phyloP scores from a whole-genome alignment of 345 rosid genomes.

The Salix koriyanagi region DNA sequence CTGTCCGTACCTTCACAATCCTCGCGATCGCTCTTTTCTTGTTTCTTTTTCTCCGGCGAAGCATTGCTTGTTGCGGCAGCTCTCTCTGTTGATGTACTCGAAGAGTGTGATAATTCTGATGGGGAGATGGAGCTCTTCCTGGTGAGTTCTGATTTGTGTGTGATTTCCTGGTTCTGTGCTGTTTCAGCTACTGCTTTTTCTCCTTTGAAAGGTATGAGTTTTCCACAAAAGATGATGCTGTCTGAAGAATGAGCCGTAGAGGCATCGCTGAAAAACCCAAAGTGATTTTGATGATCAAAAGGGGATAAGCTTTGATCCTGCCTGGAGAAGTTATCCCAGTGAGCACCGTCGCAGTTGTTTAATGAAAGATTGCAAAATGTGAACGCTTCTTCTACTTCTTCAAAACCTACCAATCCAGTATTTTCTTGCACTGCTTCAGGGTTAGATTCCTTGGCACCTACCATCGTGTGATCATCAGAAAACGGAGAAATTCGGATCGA shows the following conservation, averaged over 20 bases:
- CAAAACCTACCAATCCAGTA: constrained; percentile 1
- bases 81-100: constrained; percentile 15
- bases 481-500: background rate
- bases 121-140: constrained; percentile 8
- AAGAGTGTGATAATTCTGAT: constrained; percentile 14
- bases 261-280: constrained; percentile 47
- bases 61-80: background rate
- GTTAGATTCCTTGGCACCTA: constrained; percentile 4
- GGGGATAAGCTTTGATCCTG: constrained; percentile 13
- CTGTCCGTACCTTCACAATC: too few species aligned
- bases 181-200: background rate
- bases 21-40: too few species aligned
- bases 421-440: background rate
- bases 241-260: constrained; percentile 16
- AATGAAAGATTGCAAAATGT: constrained; percentile 46
- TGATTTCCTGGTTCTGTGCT: background rate
- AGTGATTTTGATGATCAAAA: constrained; percentile 32
- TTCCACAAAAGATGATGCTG: constrained; percentile 49
- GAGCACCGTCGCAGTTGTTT: constrained; percentile 9
- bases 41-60: too few species aligned
- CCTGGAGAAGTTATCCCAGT: constrained; percentile 10
- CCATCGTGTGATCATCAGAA: background rate
- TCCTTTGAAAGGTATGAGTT: constrained; percentile 30
- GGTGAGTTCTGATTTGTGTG: background rate
- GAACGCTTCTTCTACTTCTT: constrained; percentile 42